A percentile compares a stretch with the other conserved stretches of the same genome.
These are phyloP conservation scores for Yamadazyma sp. DNA, from an alignment of 805 yeast genomes.

Conservation along the genomic window DNA sequence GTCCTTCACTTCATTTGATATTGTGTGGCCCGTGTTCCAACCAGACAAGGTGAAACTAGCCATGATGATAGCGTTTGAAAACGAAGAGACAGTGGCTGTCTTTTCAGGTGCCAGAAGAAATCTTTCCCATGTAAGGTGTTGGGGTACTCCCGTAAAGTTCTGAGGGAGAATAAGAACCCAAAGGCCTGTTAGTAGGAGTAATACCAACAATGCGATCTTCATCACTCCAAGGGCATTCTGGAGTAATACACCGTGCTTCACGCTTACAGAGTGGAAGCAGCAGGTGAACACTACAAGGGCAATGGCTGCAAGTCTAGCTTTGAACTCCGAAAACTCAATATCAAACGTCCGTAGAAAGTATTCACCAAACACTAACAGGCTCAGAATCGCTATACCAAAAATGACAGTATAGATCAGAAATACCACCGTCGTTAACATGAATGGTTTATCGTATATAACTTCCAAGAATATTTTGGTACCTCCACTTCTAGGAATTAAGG, in stretches of 20 bases:
- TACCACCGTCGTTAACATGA: constrained; percentile 51
- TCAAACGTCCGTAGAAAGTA: constrained; percentile 51
- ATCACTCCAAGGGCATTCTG: constrained; percentile 65
- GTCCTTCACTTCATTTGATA: constrained; percentile 59
- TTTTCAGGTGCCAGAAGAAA: constrained; percentile 25
- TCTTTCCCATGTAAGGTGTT: constrained; percentile 34
- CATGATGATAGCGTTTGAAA: constrained; percentile 56
- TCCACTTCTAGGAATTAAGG: constrained; percentile 70
- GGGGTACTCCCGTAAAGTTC: constrained; percentile 43
- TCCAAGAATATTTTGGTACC: constrained; percentile 75
- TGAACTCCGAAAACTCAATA: constrained; percentile 34
- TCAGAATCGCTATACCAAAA: constrained; percentile 56
- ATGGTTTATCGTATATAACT: constrained; percentile 61
- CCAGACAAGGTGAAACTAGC: constrained; percentile 63
- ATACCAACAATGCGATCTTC: constrained; percentile 52
- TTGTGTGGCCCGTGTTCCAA: constrained; percentile 62
- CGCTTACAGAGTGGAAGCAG: constrained; percentile 57
- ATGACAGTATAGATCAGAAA: constrained; percentile 49
- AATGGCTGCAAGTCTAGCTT: constrained; percentile 34
- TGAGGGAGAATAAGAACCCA: constrained; percentile 55
- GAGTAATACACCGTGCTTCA: constrained; percentile 55
- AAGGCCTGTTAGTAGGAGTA: constrained; percentile 58
- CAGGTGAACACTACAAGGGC: constrained; percentile 28
- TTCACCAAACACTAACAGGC: constrained; percentile 62
- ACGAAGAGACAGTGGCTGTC: constrained; percentile 40